phyloP scores from a whole-genome alignment of 2,329 filamentous ascomycete genomes.

The Colletotrichum sidae region DNA sequence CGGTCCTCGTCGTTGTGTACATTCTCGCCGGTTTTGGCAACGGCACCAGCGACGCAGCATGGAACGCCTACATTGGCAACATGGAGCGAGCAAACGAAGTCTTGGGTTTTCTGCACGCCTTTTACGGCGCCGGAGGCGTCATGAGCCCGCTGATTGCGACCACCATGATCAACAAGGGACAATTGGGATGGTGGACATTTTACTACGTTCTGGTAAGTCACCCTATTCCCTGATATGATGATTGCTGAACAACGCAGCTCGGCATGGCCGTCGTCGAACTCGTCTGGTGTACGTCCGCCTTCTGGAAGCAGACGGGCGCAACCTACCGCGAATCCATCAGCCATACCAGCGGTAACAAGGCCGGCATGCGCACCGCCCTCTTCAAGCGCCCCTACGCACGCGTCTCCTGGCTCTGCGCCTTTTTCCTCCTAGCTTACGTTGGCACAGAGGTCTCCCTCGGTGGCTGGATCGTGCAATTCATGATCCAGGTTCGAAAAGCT shows the following conservation, averaged over 20 bases:
- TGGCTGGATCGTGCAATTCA: slow-evolving; percentile 88
- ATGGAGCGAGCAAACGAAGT: slow-evolving; percentile 78
- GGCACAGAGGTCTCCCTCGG: slow-evolving; percentile 81
- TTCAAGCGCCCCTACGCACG: slow-evolving; percentile 55
- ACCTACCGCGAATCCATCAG: slow-evolving; percentile 59
- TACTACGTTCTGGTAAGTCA: slow-evolving; percentile 78
- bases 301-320: slow-evolving; percentile 68
- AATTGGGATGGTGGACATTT: slow-evolving; percentile 75
- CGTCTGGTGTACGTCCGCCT: slow-evolving; percentile 58
- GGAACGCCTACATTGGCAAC: slow-evolving; percentile 70
- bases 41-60: slow-evolving; percentile 69
- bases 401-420: slow-evolving; percentile 76
- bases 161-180: slow-evolving; percentile 72
- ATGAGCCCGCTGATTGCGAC: slow-evolving; percentile 78
- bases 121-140: slow-evolving; percentile 76
- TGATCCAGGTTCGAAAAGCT: slow-evolving; percentile 79
- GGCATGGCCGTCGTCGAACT: slow-evolving; percentile 67
- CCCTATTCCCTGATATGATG: not conserved
- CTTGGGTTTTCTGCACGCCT: slow-evolving; percentile 75
- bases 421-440: slow-evolving; percentile 82
- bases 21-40: slow-evolving; percentile 78
- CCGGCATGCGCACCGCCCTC: slow-evolving; percentile 51
- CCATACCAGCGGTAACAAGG: slow-evolving; percentile 42
- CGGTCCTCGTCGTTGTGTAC: slow-evolving; percentile 73
- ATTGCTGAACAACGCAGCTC: slow-evolving; percentile 51